A percentile compares a stretch with the other conserved stretches of the same genome.
These are phyloP conservation scores for Isoetes taiwanensis DNA, from an alignment of 75 land plant species.

Conservation along the genomic window DNA sequence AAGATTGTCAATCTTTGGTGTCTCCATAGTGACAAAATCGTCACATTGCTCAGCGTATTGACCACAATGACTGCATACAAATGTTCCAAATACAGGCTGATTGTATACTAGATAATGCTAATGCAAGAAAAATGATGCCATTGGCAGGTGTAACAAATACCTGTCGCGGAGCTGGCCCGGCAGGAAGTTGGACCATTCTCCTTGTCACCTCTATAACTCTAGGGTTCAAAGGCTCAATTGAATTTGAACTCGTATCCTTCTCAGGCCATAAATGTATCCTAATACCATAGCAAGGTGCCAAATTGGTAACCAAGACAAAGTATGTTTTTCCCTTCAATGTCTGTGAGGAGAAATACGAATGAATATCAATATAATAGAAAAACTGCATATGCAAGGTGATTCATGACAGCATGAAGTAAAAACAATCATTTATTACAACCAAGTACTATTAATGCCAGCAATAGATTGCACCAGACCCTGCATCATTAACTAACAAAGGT, in stretches of 20 bases:
- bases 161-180: slow-evolving; percentile 91
- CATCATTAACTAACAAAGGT: not conserved
- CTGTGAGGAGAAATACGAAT: slow-evolving; percentile 22
- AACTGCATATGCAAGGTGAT: not conserved
- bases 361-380: slow-evolving; percentile 3
- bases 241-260: slow-evolving; percentile 22
- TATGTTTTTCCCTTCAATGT: slow-evolving; percentile 51
- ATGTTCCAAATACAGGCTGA: too few species aligned
- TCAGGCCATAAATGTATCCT: slow-evolving; percentile 89
- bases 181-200: slow-evolving; percentile 84
- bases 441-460: not conserved
- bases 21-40: too few species aligned
- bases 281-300: slow-evolving; percentile 81
- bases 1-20: too few species aligned
- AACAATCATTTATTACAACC: not conserved
- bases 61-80: too few species aligned
- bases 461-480: not conserved
- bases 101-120: too few species aligned
- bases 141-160: slow-evolving; percentile 36
- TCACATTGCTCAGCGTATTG: too few species aligned
- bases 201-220: slow-evolving; percentile 70
- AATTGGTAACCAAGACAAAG: slow-evolving; percentile 87
- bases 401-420: too few species aligned
- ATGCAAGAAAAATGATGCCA: too few species aligned
- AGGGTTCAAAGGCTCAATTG: slow-evolving; percentile 21